A percentile compares a stretch with the other conserved stretches of the same genome.
These are phyloP conservation scores for Hypomontagnella monticulosa DNA, from an alignment of 495 filamentous ascomycete species.

Conservation along the genomic window DNA sequence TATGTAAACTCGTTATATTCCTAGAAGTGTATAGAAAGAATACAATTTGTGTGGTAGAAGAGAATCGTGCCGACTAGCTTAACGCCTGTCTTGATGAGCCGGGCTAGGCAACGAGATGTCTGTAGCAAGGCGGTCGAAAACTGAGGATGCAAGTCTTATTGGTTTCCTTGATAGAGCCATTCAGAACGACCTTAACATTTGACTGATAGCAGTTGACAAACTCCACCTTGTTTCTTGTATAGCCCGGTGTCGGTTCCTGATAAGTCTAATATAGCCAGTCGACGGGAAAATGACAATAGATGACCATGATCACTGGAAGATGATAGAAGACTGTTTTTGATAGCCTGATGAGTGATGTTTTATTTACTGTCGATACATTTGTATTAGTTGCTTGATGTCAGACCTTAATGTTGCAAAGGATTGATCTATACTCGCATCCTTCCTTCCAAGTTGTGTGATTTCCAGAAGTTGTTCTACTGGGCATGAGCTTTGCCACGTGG, in stretches of 20 bases:
- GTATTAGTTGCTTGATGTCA: too few relatives aligned
- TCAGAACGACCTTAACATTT: conserved; percentile 1
- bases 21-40: not conserved
- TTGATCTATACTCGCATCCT: too few relatives aligned
- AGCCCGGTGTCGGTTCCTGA: conserved; percentile 7
- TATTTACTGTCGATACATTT: too few relatives aligned
- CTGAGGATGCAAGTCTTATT: conserved; percentile 5
- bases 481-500: conserved; percentile 11
- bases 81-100: not conserved
- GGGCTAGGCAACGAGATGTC: not conserved
- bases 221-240: conserved; percentile 11
- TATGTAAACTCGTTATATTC: not conserved
- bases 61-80: not conserved
- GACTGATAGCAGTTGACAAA: not conserved
- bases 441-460: too few relatives aligned
- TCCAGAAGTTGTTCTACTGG: too few relatives aligned
- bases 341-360: too few relatives aligned
- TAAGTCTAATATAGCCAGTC: not conserved
- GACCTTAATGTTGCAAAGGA: too few relatives aligned
- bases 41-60: not conserved
- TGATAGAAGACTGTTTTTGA: too few relatives aligned
- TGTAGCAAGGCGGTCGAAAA: conserved; percentile 3
- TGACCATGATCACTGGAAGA: too few relatives aligned
- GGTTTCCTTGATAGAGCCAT: conserved; percentile 25
- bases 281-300: conserved; percentile 1